phyloP scores from a whole-genome alignment of 2,329 filamentous ascomycete genomes.

The Scedosporium boydii region DNA sequence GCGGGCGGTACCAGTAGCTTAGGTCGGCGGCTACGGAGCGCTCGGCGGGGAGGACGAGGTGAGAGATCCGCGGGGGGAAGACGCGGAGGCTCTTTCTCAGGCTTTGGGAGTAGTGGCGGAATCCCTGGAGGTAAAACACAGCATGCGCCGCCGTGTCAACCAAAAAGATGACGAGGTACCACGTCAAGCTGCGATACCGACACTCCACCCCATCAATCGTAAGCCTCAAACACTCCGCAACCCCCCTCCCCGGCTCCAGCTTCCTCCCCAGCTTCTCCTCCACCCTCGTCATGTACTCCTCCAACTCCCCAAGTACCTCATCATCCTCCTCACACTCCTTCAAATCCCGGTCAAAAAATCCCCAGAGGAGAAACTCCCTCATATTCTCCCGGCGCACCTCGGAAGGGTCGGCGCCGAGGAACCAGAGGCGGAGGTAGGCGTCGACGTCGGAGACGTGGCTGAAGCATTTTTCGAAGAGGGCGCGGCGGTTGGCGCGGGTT shows the following conservation, averaged over 20 bases:
- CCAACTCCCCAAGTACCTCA: slow-evolving; percentile 30
- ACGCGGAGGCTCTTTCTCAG: slow-evolving; percentile 23
- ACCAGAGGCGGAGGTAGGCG: slow-evolving; percentile 54
- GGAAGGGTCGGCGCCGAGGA: slow-evolving; percentile 45
- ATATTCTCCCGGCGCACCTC: slow-evolving; percentile 61
- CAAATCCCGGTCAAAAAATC: slow-evolving; percentile 43
- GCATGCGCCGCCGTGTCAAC: slow-evolving; percentile 42
- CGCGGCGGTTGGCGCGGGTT: slow-evolving; percentile 35
- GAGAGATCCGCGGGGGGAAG: slow-evolving; percentile 49
- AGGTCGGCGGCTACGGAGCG: slow-evolving; percentile 39
- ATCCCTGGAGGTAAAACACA: slow-evolving; percentile 36
- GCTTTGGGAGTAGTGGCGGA: slow-evolving; percentile 39
- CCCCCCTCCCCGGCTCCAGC: slow-evolving; percentile 45
- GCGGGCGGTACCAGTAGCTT: slow-evolving; percentile 58
- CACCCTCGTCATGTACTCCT: slow-evolving; percentile 37
- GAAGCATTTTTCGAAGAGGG: slow-evolving; percentile 47
- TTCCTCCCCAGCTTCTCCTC: slow-evolving; percentile 41
- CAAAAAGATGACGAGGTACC: slow-evolving; percentile 49
- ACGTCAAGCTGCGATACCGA: slow-evolving; percentile 51
- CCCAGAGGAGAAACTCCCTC: slow-evolving; percentile 58
- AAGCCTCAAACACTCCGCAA: slow-evolving; percentile 48
- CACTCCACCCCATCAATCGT: slow-evolving; percentile 56
- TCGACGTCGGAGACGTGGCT: slow-evolving; percentile 44
- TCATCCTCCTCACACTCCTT: slow-evolving; percentile 12
- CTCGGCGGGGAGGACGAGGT: slow-evolving; percentile 28